Evolutionary conservation across 495 filamentous ascomycete species (phyloP).

Genomic region (Neurospora hispaniola): DNA sequence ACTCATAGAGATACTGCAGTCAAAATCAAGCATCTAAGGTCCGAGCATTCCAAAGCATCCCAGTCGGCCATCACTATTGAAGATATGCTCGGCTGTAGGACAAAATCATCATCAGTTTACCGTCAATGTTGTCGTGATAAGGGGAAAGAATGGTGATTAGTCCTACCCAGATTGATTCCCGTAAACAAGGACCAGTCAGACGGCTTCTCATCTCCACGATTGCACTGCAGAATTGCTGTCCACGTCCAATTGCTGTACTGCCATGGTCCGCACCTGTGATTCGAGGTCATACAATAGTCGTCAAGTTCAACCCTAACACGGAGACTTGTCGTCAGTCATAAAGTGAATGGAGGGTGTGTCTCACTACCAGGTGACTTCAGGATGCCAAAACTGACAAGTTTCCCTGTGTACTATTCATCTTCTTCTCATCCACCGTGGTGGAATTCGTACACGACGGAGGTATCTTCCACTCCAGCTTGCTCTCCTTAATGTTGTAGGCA

Average conservation of each 20-base stretch:
- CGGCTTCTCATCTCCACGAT: neutral
- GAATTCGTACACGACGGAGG: neutral
- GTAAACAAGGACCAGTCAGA: neutral
- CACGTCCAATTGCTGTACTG: neutral
- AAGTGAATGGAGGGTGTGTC: neutral
- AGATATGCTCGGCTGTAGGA: neutral
- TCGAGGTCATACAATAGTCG: neutral
- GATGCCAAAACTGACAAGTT: neutral
- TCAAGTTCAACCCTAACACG: neutral
- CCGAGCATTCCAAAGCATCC: neutral
- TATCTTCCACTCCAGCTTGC: neutral
- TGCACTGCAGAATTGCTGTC: neutral
- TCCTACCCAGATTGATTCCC: neutral
- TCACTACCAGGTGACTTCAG: neutral
- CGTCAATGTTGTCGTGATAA: neutral
- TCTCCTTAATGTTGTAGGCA: neutral
- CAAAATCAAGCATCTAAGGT: neutral
- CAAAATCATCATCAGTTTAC: neutral
- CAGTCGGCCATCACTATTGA: neutral
- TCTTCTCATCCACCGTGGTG: neutral
- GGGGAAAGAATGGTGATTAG: neutral
- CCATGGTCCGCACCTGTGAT: neutral
- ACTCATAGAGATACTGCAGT: neutral
- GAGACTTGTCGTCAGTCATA: neutral
- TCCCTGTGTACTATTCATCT: neutral